These are phyloP conservation scores for Schizonepeta tenuifolia DNA, from an alignment of 257 asterid species.

Conservation along the genomic window DNA sequence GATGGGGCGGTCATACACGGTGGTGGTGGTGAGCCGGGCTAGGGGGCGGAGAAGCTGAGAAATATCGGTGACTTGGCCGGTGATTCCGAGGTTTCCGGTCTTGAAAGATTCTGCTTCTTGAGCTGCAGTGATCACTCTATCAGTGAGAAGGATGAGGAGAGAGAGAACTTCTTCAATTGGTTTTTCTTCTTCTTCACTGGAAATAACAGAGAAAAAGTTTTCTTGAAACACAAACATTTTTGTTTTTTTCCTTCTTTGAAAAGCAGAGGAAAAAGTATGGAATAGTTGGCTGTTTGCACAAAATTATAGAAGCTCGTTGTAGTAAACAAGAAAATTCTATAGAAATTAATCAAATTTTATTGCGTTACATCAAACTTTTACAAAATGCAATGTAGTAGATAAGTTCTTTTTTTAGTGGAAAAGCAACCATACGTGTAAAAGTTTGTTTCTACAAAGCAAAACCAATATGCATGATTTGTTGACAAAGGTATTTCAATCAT, in stretches of 20 bases:
- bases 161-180: slow-evolving; percentile 56
- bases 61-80: slow-evolving; percentile 42
- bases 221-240: slow-evolving; percentile 18
- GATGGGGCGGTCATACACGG: slow-evolving; percentile 30
- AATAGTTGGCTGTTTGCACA: background rate
- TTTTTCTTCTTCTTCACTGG: slow-evolving; percentile 47
- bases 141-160: slow-evolving; percentile 52
- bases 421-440: slow-evolving; percentile 8
- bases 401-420: background rate
- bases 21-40: slow-evolving; percentile 48
- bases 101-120: slow-evolving; percentile 55
- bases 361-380: slow-evolving; percentile 13
- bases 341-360: background rate
- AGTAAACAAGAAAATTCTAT: background rate
- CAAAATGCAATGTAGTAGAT: background rate
- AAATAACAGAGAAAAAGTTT: slow-evolving; percentile 15
- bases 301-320: background rate
- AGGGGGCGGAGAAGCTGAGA: slow-evolving; percentile 51
- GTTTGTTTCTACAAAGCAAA: slow-evolving; percentile 7
- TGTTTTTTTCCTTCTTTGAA: background rate
- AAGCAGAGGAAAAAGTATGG: background rate
- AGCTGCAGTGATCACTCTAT: slow-evolving; percentile 49
- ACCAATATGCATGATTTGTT: slow-evolving; percentile 3
- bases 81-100: slow-evolving; percentile 46
- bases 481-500: slow-evolving; percentile 12